Conservation (phyloP, 1,284 basidiomycete genomes). For the Farysia itapuensis region DNA sequence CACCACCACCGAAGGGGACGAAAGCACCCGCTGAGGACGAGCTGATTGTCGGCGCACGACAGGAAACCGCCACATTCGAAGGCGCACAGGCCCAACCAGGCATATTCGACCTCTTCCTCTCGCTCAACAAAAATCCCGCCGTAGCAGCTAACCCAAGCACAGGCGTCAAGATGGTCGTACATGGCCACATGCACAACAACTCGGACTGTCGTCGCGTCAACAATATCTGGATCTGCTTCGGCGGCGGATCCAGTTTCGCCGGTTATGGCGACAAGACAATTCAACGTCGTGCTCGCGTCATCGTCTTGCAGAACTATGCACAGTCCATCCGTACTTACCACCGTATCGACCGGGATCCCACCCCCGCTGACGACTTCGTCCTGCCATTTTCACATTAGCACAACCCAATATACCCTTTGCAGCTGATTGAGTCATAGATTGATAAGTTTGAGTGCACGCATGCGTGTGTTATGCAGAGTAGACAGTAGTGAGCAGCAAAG, state of each 20-base stretch:
- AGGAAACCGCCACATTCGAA: constrained; percentile 27
- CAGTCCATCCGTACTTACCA: constrained; percentile 88
- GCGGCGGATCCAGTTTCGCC: constrained; percentile 69
- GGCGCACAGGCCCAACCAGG: constrained; percentile 46
- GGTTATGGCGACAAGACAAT: constrained; percentile 34
- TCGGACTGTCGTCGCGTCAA: constrained; percentile 82
- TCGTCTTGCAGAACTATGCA: constrained; percentile 68
- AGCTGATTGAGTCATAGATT: no score
- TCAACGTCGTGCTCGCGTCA: constrained; percentile 30
- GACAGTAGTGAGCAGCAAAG: no score
- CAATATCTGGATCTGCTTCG: constrained; percentile 91
- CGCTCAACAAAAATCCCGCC: constrained; percentile 5
- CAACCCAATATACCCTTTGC: no score
- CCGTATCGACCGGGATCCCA: constrained; percentile 66
- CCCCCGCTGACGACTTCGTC: constrained; percentile 12
- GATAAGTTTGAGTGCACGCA: no score
- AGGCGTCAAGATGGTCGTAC: constrained; percentile 33
- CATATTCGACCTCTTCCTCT: constrained; percentile 43
- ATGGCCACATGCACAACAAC: constrained; percentile 54
- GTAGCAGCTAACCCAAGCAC: not conserved
- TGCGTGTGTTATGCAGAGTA: no score
- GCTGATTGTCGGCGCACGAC: constrained; percentile 26
- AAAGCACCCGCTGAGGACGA: constrained; percentile 7
- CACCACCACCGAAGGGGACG: not conserved
- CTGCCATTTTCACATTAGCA: constrained; percentile 2